Evolutionary conservation across 345 rosid species (phyloP).

Genomic region (Reutealis trisperma): DNA sequence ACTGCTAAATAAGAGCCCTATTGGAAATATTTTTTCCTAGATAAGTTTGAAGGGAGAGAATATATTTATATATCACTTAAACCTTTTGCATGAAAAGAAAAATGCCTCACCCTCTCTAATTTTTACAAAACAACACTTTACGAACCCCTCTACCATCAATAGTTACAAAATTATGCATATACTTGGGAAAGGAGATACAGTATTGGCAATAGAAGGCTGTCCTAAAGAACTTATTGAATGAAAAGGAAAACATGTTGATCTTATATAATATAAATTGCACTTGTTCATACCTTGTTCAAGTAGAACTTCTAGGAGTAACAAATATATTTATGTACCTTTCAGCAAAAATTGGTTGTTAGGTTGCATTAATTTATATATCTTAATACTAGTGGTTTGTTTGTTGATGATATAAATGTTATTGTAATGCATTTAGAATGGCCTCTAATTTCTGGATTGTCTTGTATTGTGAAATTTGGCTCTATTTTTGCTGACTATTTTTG

Average conservation of each 20-base stretch:
- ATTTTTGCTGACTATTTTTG: conserved; percentile 4
- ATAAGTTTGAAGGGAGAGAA: neutral
- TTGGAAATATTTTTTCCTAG: neutral
- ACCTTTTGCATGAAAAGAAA: neutral
- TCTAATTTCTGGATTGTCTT: neutral
- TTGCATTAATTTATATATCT: neutral
- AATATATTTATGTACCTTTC: neutral
- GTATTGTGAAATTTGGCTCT: neutral
- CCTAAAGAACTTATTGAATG: neutral
- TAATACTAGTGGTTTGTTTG: neutral
- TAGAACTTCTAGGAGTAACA: neutral
- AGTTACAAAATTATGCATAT: neutral
- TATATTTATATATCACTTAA: neutral
- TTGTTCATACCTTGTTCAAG: neutral
- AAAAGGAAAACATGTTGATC: neutral
- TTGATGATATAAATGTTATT: neutral
- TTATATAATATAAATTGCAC: neutral
- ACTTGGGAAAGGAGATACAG: neutral
- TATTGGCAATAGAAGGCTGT: neutral
- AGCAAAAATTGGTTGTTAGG: neutral
- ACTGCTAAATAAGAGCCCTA: neutral
- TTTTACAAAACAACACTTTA: neutral
- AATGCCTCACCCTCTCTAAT: neutral
- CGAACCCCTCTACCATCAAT: neutral
- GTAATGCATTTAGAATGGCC: neutral